Evolutionary conservation across 225 moss, liverwort and hornwort genomes (phyloP), one percentile per base, ranked within the genome.

Genomic region (Polytrichum commune): DNA sequence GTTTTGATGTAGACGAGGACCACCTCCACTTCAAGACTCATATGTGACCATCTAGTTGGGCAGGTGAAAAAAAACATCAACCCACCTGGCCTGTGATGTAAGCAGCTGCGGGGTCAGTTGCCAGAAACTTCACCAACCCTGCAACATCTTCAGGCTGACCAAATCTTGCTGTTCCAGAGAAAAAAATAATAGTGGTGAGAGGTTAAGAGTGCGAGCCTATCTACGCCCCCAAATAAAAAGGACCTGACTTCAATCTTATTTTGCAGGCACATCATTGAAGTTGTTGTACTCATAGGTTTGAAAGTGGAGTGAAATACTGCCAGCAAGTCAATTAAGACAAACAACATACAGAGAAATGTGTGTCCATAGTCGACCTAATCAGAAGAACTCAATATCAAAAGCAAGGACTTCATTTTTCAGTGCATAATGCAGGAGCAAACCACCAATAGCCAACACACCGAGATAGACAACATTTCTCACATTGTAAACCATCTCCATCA

Each of bases 51-150:
- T 60, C 60, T 23, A 23, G 22, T 23, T n/a, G 64, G 8, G 19
- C 67, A 53, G 2, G 54, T 26, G 18, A 19, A 33, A n/a, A 57
- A 16, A 69, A 26, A 24, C 23, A 29, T 38, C 24, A 20, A 35
- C 30, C 74, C 82, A 93, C 93, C 90, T 95, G 91, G 80, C 93
- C 95, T 66, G 95, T 93, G 54, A 95, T 93, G 65, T 93, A 95
- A 60, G 72, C 75, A 73, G 91, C 89, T 60, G 93, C 88, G 18
- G 95, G 93, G 84, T 95, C 95, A 57, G 88, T 79, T 60, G 93
- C 93, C 69, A 95, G 79, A 72, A 91, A 92, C 83, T 91, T 93
- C 71, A 95, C 95, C 71, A 83, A 79, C 64, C 95, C 95, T 20
- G 95, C 93, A 27, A 93, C 95, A 62, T 95, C 95, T 73, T 91